Percentiles rank a stretch among this genome's conserved stretches.
phyloP scores from a whole-genome alignment of 2,329 filamentous ascomycete genomes.

The Torrubiella hemipterigena region DNA sequence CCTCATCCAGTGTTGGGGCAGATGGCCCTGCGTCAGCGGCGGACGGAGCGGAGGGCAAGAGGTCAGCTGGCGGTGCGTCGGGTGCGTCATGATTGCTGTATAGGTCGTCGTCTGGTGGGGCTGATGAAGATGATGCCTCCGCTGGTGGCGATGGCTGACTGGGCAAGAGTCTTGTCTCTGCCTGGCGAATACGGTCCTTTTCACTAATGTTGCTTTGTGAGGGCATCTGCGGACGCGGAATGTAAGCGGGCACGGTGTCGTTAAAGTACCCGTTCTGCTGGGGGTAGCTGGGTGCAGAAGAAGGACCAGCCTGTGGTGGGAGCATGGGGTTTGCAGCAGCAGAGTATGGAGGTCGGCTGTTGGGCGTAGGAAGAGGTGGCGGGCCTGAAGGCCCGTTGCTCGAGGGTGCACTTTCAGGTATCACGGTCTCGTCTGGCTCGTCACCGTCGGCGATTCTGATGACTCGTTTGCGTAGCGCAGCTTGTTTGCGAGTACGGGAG shows the following conservation, averaged over 20 bases:
- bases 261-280: constrained; percentile 10
- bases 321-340: constrained; percentile 5
- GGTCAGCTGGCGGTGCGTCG: constrained; percentile 8
- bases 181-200: constrained; percentile 67
- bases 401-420: too few relatives aligned
- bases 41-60: constrained; percentile 8
- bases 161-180: constrained; percentile 69
- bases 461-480: constrained; percentile 6
- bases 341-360: constrained; percentile 7
- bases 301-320: neutral
- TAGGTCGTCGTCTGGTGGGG: constrained; percentile 33
- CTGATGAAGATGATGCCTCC: constrained; percentile 21
- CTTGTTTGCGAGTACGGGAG: constrained; percentile 21
- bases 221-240: constrained; percentile 48
- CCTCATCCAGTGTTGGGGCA: constrained; percentile 33
- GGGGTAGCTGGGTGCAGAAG: constrained; percentile 4
- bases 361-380: constrained; percentile 6
- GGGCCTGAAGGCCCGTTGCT: constrained; percentile 28
- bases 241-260: constrained; percentile 29
- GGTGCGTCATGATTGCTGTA: constrained; percentile 34
- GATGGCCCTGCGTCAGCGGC: constrained; percentile 22
- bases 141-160: constrained; percentile 52
- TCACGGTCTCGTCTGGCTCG: constrained; percentile 18
- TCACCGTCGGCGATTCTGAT: constrained; percentile 17
- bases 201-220: constrained; percentile 58